A percentile compares a stretch with the other conserved stretches of the same genome.
Conservation (phyloP, 2,329 filamentous ascomycete species). For the Lasiodiplodia sp. region DNA sequence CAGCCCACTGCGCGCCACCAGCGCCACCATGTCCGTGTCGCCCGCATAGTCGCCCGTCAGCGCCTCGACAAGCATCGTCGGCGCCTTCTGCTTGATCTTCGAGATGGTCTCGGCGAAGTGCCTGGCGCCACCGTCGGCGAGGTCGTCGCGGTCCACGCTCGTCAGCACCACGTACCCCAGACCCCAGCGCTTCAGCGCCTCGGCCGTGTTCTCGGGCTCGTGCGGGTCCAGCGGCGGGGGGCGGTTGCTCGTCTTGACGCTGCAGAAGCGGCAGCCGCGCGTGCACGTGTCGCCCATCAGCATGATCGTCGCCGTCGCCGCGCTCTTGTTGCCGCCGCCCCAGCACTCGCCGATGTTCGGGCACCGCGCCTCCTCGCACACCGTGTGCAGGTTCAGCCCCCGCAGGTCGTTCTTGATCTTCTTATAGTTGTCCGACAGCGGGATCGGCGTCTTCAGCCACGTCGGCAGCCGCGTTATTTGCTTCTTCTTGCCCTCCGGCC, state of each 20-base stretch:
- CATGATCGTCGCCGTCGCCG: conserved; percentile 98
- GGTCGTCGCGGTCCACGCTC: conserved; percentile 90
- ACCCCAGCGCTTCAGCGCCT: conserved; percentile 91
- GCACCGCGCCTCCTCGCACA: conserved; percentile 96
- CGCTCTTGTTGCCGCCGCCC: conserved; percentile 87
- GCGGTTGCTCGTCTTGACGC: conserved; percentile 84
- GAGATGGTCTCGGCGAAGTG: conserved; percentile 95
- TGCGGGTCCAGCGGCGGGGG: conserved; percentile 88
- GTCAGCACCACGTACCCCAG: conserved; percentile 96
- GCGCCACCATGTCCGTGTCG: conserved; percentile 82
- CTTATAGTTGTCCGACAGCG: conserved; percentile 85
- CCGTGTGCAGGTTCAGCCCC: conserved; percentile 88
- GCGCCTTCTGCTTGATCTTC: conserved; percentile 80
- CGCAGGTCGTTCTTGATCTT: conserved; percentile 93
- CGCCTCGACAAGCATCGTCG: conserved; percentile 80
- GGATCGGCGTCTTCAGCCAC: conserved; percentile 97
- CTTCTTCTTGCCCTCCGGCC: conserved; percentile 68
- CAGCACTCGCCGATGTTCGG: conserved; percentile 98
- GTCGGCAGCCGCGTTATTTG: conserved; percentile 78
- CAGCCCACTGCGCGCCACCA: conserved; percentile 85
- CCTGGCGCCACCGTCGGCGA: conserved; percentile 83
- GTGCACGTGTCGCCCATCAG: conserved; percentile 99
- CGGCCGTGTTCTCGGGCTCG: conserved; percentile 95
- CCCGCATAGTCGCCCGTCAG: conserved; percentile 88
- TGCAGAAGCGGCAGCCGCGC: conserved; percentile 94